phyloP scores from a whole-genome alignment of 129 eudicot species.

The Daucus carota region DNA sequence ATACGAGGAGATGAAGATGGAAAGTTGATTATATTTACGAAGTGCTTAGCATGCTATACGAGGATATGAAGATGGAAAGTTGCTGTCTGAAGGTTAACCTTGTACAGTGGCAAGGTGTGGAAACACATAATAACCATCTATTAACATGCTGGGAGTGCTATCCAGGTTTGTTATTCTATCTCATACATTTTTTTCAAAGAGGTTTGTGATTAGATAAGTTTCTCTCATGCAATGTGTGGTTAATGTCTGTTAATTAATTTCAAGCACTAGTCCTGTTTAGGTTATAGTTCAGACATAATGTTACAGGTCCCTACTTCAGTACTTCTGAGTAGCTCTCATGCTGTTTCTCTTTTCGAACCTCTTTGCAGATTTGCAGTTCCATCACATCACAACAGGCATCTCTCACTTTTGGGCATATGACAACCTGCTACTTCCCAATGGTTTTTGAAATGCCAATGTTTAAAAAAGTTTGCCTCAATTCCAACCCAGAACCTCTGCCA shows the following conservation, averaged over 20 bases:
- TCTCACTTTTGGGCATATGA: not conserved
- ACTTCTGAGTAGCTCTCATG: not conserved
- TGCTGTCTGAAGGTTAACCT: conserved; percentile 17
- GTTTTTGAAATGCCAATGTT: not conserved
- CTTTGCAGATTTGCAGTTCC: not conserved
- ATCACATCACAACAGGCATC: not conserved
- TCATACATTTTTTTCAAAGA: not conserved
- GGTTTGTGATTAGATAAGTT: not conserved
- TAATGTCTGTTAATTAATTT: too few relatives aligned
- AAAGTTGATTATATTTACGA: conserved; percentile 34
- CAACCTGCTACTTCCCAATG: not conserved
- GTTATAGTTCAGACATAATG: not conserved
- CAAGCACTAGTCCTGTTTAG: not conserved
- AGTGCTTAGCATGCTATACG: conserved; percentile 42
- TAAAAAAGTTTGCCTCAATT: not conserved
- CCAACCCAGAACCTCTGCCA: not conserved
- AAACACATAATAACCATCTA: not conserved
- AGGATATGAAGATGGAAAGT: conserved; percentile 44
- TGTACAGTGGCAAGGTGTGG: conserved; percentile 12
- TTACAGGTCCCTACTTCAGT: not conserved
- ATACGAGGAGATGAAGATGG: conserved; percentile 47
- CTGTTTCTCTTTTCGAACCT: not conserved
- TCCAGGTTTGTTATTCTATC: not conserved
- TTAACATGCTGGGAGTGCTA: not conserved
- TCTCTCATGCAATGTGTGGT: not conserved